These are phyloP conservation scores for Podila epigama DNA, from an alignment of 192 early-diverging fungal genomes.

Conservation along the genomic window DNA sequence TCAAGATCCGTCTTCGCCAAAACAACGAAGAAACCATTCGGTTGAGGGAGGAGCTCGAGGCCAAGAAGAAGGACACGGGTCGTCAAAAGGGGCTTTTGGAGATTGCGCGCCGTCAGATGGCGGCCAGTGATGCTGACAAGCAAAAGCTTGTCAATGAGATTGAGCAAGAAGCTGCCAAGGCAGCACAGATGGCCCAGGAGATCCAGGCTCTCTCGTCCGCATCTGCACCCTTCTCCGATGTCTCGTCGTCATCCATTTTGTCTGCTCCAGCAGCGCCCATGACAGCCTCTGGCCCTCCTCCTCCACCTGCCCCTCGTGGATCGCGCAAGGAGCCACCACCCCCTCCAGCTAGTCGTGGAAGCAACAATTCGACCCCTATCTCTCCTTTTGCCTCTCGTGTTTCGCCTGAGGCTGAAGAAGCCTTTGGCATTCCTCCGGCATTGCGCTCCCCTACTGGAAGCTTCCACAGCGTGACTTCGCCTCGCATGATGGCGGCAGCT, in stretches of 20 bases:
- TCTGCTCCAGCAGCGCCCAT: neutral
- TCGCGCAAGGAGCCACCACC: conserved; percentile 47
- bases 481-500: conserved; percentile 6
- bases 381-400: conserved; percentile 2
- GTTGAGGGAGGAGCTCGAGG: conserved; percentile 61
- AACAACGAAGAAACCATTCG: conserved; percentile 63
- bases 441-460: conserved; percentile 45
- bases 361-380: neutral
- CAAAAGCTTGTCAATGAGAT: conserved; percentile 64
- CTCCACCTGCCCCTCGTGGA: conserved; percentile 43
- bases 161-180: conserved; percentile 45
- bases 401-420: conserved; percentile 38
- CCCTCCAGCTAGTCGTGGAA: conserved; percentile 44
- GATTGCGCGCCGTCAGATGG: conserved; percentile 70
- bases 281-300: conserved; percentile 2
- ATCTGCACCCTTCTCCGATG: neutral
- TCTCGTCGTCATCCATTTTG: too few relatives aligned
- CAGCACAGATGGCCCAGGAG: conserved; percentile 18
- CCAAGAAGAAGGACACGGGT: conserved; percentile 63
- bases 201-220: conserved; percentile 9
- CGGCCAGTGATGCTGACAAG: conserved; percentile 66
- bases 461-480: conserved; percentile 32
- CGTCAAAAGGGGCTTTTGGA: conserved; percentile 67
- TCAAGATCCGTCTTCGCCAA: conserved; percentile 53
- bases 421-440: conserved; percentile 44